Percentiles rank a stretch among this genome's conserved stretches.
Conservation (phyloP, 176 grass and related monocot species). For the Carex littledalei region DNA sequence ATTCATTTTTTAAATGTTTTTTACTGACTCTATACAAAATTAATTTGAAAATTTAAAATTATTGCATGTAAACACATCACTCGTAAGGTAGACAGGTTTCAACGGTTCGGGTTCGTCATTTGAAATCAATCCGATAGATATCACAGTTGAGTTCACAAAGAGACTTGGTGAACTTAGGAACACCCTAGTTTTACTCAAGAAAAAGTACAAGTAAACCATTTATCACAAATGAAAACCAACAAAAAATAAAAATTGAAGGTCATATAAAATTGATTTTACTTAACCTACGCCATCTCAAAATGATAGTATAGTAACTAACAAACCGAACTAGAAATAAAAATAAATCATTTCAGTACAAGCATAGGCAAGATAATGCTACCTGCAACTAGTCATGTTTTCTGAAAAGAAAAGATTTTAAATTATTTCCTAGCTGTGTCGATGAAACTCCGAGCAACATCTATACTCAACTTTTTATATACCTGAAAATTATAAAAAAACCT, state of each 20-base stretch:
- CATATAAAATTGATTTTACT: neutral
- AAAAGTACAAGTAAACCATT: neutral
- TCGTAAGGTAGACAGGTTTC: no score
- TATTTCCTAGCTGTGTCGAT: slow-evolving; percentile 34
- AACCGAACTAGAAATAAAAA: neutral
- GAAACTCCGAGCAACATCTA: slow-evolving; percentile 62
- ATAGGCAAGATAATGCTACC: neutral
- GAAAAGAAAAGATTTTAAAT: neutral
- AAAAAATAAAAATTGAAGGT: neutral
- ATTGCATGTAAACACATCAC: no score
- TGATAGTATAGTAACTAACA: neutral
- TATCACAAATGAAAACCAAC: neutral
- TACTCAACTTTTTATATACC: slow-evolving; percentile 77
- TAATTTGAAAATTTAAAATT: no score
- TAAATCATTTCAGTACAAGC: neutral
- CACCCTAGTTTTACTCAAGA: no score
- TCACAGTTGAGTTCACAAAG: no score
- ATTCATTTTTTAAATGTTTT: no score
- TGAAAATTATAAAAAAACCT: slow-evolving; percentile 18
- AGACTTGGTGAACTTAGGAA: no score
- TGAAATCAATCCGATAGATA: no score
- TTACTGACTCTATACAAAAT: no score
- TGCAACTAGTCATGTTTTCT: neutral
- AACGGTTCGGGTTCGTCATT: no score
- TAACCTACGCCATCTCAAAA: neutral